A percentile compares a stretch with the other conserved stretches of the same genome.
Conservation (phyloP, 2,329 filamentous ascomycete species). For the Stagonosporopsis cucurbitacearum region DNA sequence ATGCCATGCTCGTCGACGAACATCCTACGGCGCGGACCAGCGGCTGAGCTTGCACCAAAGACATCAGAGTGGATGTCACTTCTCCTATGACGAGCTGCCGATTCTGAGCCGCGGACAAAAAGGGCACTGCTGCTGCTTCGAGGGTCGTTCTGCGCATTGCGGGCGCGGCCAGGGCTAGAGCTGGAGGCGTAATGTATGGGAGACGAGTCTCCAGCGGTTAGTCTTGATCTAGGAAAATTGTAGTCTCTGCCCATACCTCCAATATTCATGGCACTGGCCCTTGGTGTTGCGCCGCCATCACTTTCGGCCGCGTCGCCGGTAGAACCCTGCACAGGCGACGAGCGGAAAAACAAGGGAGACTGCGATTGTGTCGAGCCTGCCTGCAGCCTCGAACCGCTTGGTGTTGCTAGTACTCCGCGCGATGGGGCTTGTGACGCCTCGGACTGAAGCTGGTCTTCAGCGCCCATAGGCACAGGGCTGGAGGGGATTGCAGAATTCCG, state of each 20-base stretch:
- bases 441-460: slow-evolving; percentile 52
- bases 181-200: slow-evolving; percentile 90
- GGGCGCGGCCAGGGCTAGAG: slow-evolving; percentile 77
- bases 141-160: slow-evolving; percentile 68
- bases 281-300: slow-evolving; percentile 73
- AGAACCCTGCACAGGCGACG: slow-evolving; percentile 60
- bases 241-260: slow-evolving; percentile 62
- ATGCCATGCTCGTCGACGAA: slow-evolving; percentile 71
- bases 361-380: slow-evolving; percentile 68
- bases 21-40: slow-evolving; percentile 60
- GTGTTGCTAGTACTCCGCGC: slow-evolving; percentile 53
- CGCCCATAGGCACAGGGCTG: slow-evolving; percentile 55
- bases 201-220: slow-evolving; percentile 73
- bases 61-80: slow-evolving; percentile 88
- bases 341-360: slow-evolving; percentile 81
- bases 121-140: slow-evolving; percentile 85
- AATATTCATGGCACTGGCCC: slow-evolving; percentile 66
- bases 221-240: slow-evolving; percentile 14
- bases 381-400: slow-evolving; percentile 53
- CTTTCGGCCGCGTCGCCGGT: slow-evolving; percentile 54
- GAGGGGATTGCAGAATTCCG: slow-evolving; percentile 62
- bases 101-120: slow-evolving; percentile 72
- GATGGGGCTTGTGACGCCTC: slow-evolving; percentile 51
- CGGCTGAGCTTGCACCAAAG: slow-evolving; percentile 49
- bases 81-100: slow-evolving; percentile 69